A percentile compares a stretch with the other conserved stretches of the same genome.
Conservation (phyloP, 768 basidiomycete species). For the Boletus edulis region DNA sequence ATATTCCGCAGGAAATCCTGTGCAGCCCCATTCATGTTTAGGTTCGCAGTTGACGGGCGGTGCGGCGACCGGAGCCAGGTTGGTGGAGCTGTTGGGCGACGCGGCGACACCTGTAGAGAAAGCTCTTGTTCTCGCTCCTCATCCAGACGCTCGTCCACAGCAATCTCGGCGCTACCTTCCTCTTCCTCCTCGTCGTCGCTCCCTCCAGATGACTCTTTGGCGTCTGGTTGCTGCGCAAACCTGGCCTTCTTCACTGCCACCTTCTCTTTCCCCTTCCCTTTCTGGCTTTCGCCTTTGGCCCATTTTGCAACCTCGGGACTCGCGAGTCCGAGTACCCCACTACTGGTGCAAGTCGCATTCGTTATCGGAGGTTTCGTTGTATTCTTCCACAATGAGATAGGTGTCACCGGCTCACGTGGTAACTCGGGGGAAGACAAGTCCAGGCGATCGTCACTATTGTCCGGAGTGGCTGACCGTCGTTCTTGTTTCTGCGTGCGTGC, state of each 20-base stretch:
- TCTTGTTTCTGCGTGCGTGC: conserved; percentile 1
- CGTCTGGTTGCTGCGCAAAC: conserved; percentile 35
- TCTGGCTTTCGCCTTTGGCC: conserved; percentile 42
- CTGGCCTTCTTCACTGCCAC: conserved; percentile 43
- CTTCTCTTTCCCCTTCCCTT: conserved; percentile 27
- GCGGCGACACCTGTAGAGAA: conserved; percentile 59
- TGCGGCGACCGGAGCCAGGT: conserved; percentile 41
- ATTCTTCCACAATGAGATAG: conserved; percentile 27
- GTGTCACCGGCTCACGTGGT: conserved; percentile 32
- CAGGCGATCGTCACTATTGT: conserved; percentile 10
- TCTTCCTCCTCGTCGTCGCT: conserved; percentile 8
- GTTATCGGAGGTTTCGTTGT: conserved; percentile 9
- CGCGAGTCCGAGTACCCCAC: conserved; percentile 43
- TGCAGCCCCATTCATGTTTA: conserved; percentile 31
- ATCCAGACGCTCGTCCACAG: conserved; percentile 17
- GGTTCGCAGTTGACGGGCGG: conserved; percentile 24
- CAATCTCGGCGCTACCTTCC: neutral
- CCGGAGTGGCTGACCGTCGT: conserved; percentile 14
- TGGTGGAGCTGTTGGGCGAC: conserved; percentile 37
- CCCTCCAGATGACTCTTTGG: conserved; percentile 22
- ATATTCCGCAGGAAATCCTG: conserved; percentile 64
- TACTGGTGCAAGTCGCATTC: conserved; percentile 4
- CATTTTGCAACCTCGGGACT: conserved; percentile 54
- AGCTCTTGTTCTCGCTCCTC: conserved; percentile 33
- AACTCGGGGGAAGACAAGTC: conserved; percentile 31